A percentile compares a stretch with the other conserved stretches of the same genome.
Evolutionary conservation across 768 basidiomycete genomes (phyloP).

Genomic region (Trametes maxima): DNA sequence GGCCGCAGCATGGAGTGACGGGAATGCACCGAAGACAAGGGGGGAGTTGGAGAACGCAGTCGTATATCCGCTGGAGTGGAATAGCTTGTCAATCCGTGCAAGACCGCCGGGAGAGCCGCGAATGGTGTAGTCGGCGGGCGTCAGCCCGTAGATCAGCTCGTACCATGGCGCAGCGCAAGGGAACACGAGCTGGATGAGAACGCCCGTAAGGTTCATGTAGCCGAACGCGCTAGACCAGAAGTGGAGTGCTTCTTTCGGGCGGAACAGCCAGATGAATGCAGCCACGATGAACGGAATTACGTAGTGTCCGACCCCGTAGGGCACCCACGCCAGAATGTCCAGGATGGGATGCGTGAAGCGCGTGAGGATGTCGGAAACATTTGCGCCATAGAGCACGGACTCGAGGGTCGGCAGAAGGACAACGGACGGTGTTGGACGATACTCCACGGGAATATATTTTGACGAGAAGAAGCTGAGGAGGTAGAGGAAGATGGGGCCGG

Average conservation of each 20-base stretch:
- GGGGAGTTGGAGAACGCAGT: constrained; percentile 84
- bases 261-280: constrained; percentile 87
- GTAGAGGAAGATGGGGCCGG: constrained; percentile 85
- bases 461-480: constrained; percentile 86
- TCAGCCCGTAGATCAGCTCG: constrained; percentile 94
- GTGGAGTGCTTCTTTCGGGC: constrained; percentile 75
- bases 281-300: constrained; percentile 84
- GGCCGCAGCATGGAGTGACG: constrained; percentile 87
- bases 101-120: constrained; percentile 93
- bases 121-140: constrained; percentile 91
- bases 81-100: constrained; percentile 86
- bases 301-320: constrained; percentile 96
- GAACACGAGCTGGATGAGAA: constrained; percentile 83
- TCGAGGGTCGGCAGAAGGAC: constrained; percentile 94
- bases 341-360: constrained; percentile 90
- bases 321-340: constrained; percentile 94
- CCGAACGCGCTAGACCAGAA: constrained; percentile 89
- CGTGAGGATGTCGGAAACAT: constrained; percentile 96
- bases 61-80: constrained; percentile 77
- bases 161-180: constrained; percentile 98
- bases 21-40: constrained; percentile 96
- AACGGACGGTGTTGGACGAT: constrained; percentile 86
- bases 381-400: constrained; percentile 93
- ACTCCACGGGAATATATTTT: constrained; percentile 75
- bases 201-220: constrained; percentile 89